Evolutionary conservation across 148 eudicot species (phyloP).

Genomic region (Drosera capensis): DNA sequence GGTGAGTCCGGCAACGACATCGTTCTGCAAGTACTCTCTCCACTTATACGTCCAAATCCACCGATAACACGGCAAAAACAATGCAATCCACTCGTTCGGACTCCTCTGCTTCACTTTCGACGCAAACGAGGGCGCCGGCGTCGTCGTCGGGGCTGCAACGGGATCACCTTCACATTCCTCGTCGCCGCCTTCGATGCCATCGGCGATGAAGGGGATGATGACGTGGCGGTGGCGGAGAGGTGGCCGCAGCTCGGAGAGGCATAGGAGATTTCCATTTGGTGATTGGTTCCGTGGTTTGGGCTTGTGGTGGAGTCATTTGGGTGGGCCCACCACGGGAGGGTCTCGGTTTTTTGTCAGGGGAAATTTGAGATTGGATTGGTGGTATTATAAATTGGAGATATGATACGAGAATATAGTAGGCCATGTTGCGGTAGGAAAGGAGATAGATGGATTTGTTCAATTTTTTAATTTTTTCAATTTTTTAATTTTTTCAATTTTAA

Average conservation of each 20-base stretch:
- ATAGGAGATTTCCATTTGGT: conserved; percentile 15
- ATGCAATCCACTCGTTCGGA: conserved; percentile 49
- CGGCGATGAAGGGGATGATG: conserved; percentile 12
- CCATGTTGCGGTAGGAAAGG: too few relatives aligned
- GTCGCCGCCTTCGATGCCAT: not conserved
- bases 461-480: too few relatives aligned
- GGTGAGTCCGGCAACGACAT: conserved; percentile 74
- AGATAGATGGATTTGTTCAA: too few relatives aligned
- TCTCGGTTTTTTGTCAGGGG: too few relatives aligned
- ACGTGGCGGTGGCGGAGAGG: conserved; percentile 13
- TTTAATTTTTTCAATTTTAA: too few relatives aligned
- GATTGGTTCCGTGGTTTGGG: too few relatives aligned
- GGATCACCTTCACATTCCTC: conserved; percentile 43
- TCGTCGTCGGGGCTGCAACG: conserved; percentile 31
- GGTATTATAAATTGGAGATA: too few relatives aligned
- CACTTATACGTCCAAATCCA: conserved; percentile 60
- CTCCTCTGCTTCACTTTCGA: conserved; percentile 52
- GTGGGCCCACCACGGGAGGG: too few relatives aligned
- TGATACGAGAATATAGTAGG: too few relatives aligned
- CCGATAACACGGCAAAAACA: conserved; percentile 69
- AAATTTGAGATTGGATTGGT: too few relatives aligned
- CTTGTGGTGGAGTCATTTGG: too few relatives aligned
- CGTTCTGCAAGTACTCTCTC: conserved; percentile 57
- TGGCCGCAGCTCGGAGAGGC: conserved; percentile 52
- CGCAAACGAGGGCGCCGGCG: conserved; percentile 21